Percentiles rank a stretch among this genome's conserved stretches.
Evolutionary conservation across 2,329 filamentous ascomycete species (phyloP).

Genomic region (Cordyceps cicadae): DNA sequence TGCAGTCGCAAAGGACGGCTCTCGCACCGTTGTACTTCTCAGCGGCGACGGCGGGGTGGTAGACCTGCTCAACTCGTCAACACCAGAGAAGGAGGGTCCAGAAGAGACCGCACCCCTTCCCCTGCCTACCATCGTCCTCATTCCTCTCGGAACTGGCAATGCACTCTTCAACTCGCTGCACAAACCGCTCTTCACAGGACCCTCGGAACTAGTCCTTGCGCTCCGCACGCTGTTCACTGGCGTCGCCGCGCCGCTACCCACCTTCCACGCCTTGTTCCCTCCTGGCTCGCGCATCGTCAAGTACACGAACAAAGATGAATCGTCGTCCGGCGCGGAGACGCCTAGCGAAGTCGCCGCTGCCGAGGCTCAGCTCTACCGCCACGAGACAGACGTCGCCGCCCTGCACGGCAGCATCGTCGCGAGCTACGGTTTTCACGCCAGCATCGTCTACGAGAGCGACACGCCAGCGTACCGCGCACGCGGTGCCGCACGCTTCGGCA

Average conservation of each 20-base stretch:
- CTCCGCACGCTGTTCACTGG: slow-evolving; percentile 55
- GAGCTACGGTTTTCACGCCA: slow-evolving; percentile 84
- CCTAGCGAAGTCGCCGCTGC: slow-evolving; percentile 2
- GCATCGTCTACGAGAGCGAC: slow-evolving; percentile 84
- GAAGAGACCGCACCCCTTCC: not conserved
- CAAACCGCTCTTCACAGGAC: slow-evolving; percentile 42
- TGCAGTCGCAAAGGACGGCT: slow-evolving; percentile 9
- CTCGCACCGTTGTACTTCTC: slow-evolving; percentile 62
- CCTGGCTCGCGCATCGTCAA: slow-evolving; percentile 44
- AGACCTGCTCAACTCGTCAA: slow-evolving; percentile 64
- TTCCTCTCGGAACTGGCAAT: slow-evolving; percentile 59
- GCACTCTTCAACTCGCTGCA: slow-evolving; percentile 56
- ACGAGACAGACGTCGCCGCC: slow-evolving; percentile 27
- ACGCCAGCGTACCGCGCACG: slow-evolving; percentile 70
- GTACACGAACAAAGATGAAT: slow-evolving; percentile 19
- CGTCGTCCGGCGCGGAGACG: not conserved
- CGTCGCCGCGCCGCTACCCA: slow-evolving; percentile 44
- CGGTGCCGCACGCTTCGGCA: slow-evolving; percentile 70
- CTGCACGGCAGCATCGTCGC: slow-evolving; percentile 75
- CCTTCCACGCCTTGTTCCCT: slow-evolving; percentile 55
- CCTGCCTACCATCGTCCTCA: slow-evolving; percentile 39
- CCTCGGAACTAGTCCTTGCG: slow-evolving; percentile 39
- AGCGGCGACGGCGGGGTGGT: slow-evolving; percentile 83
- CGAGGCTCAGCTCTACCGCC: slow-evolving; percentile 17
- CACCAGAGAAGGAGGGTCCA: slow-evolving; percentile 8